These are phyloP conservation scores for Pythium apleroticum DNA, from an alignment of 352 stramenopile genomes.

Conservation along the genomic window DNA sequence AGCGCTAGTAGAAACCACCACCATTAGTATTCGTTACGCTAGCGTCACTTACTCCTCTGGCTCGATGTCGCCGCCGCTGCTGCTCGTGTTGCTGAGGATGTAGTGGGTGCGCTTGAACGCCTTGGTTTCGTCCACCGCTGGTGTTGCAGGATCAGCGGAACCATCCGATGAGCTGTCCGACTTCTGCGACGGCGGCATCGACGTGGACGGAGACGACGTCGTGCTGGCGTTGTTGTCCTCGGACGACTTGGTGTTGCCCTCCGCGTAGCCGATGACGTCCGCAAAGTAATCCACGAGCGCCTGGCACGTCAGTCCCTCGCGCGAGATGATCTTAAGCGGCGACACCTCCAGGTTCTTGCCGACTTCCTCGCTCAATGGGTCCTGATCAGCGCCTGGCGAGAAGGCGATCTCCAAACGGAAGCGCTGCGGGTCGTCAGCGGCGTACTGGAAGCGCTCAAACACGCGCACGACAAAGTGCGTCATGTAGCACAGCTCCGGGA, in stretches of 20 bases:
- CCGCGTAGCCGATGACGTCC: slow-evolving; percentile 71
- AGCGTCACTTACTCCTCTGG: background rate
- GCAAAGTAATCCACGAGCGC: slow-evolving; percentile 85
- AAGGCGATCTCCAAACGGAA: slow-evolving; percentile 88
- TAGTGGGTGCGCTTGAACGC: slow-evolving; percentile 54
- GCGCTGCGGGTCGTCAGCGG: slow-evolving; percentile 61
- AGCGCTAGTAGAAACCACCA: background rate
- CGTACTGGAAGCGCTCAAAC: slow-evolving; percentile 93
- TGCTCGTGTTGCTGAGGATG: slow-evolving; percentile 59
- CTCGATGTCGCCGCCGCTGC: slow-evolving; percentile 40
- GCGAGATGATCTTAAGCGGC: slow-evolving; percentile 81
- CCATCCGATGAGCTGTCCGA: slow-evolving; percentile 29
- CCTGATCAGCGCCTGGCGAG: slow-evolving; percentile 71
- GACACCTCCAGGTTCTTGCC: slow-evolving; percentile 69
- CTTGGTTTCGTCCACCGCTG: slow-evolving; percentile 14
- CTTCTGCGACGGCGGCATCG: slow-evolving; percentile 15
- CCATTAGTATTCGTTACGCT: too few relatives aligned
- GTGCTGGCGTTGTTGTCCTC: slow-evolving; percentile 29
- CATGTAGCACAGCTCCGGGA: slow-evolving; percentile 98
- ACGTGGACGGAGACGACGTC: slow-evolving; percentile 8
- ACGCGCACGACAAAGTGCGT: slow-evolving; percentile 99
- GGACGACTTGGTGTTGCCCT: slow-evolving; percentile 48
- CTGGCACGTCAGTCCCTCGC: slow-evolving; percentile 78
- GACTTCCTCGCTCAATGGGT: slow-evolving; percentile 59
- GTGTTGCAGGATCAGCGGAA: slow-evolving; percentile 14